Base-by-base conservation (phyloP, 768 basidiomycete genomes). In the Gloeophyllum trabeum region DNA sequence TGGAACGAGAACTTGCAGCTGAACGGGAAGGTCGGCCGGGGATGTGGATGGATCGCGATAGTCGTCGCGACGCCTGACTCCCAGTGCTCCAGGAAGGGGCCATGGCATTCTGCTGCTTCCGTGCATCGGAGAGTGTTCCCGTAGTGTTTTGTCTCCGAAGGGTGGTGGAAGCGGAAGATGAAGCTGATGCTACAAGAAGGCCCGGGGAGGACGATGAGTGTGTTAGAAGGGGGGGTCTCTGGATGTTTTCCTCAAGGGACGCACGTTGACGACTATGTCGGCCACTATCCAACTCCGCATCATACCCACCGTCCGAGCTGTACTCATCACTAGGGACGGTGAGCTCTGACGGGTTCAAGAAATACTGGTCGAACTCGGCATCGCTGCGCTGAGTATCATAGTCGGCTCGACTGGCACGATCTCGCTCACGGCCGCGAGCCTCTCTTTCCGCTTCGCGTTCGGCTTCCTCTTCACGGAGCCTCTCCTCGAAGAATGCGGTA, bases 401-500 rank as follows among this genome's bases (percentile, higher is more conserved):
- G 10, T 32, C 10, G 28, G 16, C 42, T 55, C 39, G 34, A 44
- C 28, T 35, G 44, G 18, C 74, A 20, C 61, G 60, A 46, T 75
- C 77, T 45, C 61, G 61, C 47, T 64, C 64, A 40, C 63, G 61
- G 43, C 54, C 56, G 39, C 47, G 50, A 40, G 58, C 67, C 52
- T 83, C 81, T 43, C 75, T 76, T 57, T 84, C 83, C 16, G 63
- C 57, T 55, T 84, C 81, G 47, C 64, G 62, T 51, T 70, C 63
- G 51, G 76, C 70, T 58, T 89, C 81, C 41, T 71, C 77, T 48
- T 88, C 85, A 35, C 83, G 71, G 26, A 94, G 73, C 52, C 82
- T 76, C 56, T 91, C 85, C 65, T 99, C 94, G 51, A 96, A 94
- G 63, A 91, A 97, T 28, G 79, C 62, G 48, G 94, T 94, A 68